Evolutionary conservation across 2,329 filamentous ascomycete species (phyloP).

Genomic region (Triangularia verruculosa): DNA sequence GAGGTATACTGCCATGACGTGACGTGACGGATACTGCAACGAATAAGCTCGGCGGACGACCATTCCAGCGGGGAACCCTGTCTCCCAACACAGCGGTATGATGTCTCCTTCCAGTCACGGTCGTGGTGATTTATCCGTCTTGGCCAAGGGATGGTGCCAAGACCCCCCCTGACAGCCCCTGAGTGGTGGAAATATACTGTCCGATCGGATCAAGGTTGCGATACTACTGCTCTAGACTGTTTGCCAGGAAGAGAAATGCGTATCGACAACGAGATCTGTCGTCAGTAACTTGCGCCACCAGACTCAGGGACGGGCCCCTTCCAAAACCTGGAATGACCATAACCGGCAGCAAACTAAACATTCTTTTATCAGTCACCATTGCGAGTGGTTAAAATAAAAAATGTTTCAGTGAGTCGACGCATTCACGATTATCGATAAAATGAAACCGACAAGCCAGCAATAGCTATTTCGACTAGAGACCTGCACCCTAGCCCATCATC

Average conservation of each 20-base stretch:
- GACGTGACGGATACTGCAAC: neutral
- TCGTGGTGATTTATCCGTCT: conserved; percentile 16
- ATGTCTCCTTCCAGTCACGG: neutral
- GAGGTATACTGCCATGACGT: neutral
- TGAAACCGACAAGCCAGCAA: too few relatives aligned
- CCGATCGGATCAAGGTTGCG: conserved; percentile 1
- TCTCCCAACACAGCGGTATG: neutral
- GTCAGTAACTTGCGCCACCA: too few relatives aligned
- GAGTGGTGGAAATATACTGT: conserved; percentile 17
- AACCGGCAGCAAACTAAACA: too few relatives aligned
- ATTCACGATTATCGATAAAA: too few relatives aligned
- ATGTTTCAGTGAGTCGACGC: too few relatives aligned
- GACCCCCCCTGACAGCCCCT: conserved; percentile 1
- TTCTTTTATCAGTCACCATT: neutral
- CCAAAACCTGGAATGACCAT: too few relatives aligned
- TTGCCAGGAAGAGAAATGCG: neutral
- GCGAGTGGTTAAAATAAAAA: too few relatives aligned
- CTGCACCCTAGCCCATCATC: too few relatives aligned
- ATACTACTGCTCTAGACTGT: neutral
- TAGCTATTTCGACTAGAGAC: too few relatives aligned
- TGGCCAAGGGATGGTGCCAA: conserved; percentile 12
- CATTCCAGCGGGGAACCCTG: conserved; percentile 22
- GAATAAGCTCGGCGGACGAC: neutral
- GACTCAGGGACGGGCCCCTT: too few relatives aligned
- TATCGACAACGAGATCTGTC: neutral